Base-by-base conservation (phyloP, 768 basidiomycete genomes). In the Lactarius indigo region DNA sequence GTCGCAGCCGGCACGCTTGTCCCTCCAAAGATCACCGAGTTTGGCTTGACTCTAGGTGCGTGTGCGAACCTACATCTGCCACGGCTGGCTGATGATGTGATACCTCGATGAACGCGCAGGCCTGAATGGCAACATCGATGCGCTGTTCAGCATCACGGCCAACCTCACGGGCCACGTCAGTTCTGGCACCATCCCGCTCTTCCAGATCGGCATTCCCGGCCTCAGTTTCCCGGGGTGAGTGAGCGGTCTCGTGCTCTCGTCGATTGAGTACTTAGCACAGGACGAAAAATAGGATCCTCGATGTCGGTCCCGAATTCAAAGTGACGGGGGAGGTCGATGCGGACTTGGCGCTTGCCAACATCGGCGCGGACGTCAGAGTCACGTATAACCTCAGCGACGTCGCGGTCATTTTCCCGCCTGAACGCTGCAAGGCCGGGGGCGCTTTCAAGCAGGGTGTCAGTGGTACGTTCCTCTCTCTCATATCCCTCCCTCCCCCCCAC, bases 221-320 rank as follows among this genome's bases (percentile, higher is more conserved):
- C 82, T 73, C 17, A 56, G 35, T 30, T 57, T 47, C 52, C 15
- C 28, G 9, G n/a, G 52, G 76, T 70, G 15, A n/a, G 5, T 5
- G 15, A 41, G 18, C 31, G 6, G 31, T 31, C 31, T 2, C 31
- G 31, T 2, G 6, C 6, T 31, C 31, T 31, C 31, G 6, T 31
- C 31, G 31, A 31, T 31, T 31, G 31, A 2, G 31, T 37, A 17
- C 35, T 26, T 15, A 57, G 18, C 20, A 15, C 3, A 41, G 9
- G 23, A 3, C 10, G n/a, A 52, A 52, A 26, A 12, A 15, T 39
- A 83, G 83, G 4, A 77, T 85, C 57, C 69, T 85, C 39, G 77
- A 77, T 15, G 69, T 85, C 31, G 84, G 84, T 0, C 84, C 84
- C 4, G 75, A 79, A 0, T 82, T 85, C 75, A 69, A 78, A 47